Conservation (phyloP, 805 yeast genomes). For the Debaryomyces hansenii region DNA sequence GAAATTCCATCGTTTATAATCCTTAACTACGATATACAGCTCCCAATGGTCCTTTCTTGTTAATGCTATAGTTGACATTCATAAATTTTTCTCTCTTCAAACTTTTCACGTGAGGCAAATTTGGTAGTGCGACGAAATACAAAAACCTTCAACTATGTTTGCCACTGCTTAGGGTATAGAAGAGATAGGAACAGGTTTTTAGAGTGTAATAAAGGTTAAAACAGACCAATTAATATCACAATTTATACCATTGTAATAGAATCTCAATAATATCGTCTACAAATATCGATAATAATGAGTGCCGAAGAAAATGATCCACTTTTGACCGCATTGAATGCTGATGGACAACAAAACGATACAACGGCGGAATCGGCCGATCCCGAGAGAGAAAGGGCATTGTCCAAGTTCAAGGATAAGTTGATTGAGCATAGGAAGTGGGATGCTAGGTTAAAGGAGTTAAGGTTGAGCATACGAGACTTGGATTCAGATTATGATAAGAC, state of each 20-base stretch:
- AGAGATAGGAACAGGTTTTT: neutral
- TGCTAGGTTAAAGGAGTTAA: constrained; percentile 78
- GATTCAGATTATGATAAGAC: constrained; percentile 88
- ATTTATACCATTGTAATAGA: too few species aligned
- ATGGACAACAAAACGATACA: constrained; percentile 25
- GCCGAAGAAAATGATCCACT: constrained; percentile 73
- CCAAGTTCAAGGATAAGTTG: constrained; percentile 78
- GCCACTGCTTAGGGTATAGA: neutral
- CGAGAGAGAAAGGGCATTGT: constrained; percentile 76
- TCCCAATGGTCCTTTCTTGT: too few species aligned
- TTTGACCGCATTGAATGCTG: constrained; percentile 60
- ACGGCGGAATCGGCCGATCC: constrained; percentile 49
- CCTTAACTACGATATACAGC: neutral
- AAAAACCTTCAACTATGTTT: neutral
- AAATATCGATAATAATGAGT: constrained; percentile 36
- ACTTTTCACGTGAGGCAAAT: constrained; percentile 1
- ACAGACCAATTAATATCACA: too few species aligned
- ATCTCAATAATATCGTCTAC: neutral
- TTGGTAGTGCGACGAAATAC: neutral
- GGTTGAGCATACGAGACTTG: constrained; percentile 78
- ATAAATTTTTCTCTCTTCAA: neutral
- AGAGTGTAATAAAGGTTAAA: neutral
- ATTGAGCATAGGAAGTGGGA: constrained; percentile 95
- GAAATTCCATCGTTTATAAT: constrained; percentile 70
- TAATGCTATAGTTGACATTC: neutral